phyloP scores from a whole-genome alignment of 306 rosid species.

The Medicago ruthenica region DNA sequence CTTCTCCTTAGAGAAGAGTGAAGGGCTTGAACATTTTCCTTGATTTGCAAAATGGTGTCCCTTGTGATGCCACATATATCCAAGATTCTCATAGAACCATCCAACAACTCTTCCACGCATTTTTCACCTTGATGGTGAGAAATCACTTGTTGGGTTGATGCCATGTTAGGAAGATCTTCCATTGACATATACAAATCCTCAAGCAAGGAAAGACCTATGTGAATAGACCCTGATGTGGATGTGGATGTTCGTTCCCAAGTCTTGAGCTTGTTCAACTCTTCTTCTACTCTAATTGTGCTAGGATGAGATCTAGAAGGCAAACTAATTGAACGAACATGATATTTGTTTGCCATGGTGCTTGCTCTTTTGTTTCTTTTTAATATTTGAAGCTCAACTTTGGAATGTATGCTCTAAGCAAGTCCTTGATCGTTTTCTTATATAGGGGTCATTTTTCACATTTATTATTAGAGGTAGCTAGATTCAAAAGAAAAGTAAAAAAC shows the following conservation, averaged over 20 bases:
- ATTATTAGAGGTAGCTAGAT: neutral
- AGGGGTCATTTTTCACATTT: neutral
- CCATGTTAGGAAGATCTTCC: constrained; percentile 14
- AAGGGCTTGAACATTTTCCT: constrained; percentile 13
- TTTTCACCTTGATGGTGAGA: neutral
- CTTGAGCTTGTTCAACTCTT: constrained; percentile 14
- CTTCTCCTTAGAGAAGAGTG: constrained; percentile 15
- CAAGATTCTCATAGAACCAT: neutral
- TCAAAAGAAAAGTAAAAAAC: neutral
- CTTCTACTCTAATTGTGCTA: constrained; percentile 6
- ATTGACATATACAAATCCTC: constrained; percentile 13
- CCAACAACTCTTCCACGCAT: neutral
- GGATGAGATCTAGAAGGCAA: constrained; percentile 30
- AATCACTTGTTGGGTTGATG: constrained; percentile 11
- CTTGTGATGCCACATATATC: constrained; percentile 11
- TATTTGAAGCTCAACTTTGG: neutral
- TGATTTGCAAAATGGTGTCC: constrained; percentile 16
- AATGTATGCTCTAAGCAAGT: neutral
- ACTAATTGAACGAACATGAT: constrained; percentile 22
- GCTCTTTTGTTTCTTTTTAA: neutral
- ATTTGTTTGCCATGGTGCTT: neutral
- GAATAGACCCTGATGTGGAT: neutral
- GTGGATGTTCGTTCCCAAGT: constrained; percentile 24
- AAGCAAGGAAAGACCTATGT: neutral
- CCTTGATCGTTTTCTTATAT: constrained; percentile 1